Evolutionary conservation across 2,329 filamentous ascomycete species (phyloP), one percentile per base, ranked within the genome.

Genomic region (Cladosporium austrohemisphaericum): DNA sequence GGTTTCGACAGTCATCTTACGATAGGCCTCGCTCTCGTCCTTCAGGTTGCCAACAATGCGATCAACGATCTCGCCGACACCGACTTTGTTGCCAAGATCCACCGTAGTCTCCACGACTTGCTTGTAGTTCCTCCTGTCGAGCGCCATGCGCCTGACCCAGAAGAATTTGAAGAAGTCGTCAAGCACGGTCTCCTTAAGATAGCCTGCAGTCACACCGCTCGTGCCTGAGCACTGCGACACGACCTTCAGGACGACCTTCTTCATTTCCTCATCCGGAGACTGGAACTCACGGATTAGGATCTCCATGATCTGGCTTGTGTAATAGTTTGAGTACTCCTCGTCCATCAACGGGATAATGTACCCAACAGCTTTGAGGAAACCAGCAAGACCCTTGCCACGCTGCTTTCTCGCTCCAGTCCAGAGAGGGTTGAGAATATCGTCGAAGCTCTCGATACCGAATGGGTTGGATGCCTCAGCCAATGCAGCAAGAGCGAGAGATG

Each of bases 341-440:
- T 98, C 93, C 93, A 98, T 98, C 45, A 98, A 80, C 4, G 93
- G 93, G 55, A 98, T 97, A 64, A 98, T 95, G 68, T 93, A 97
- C 20, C 93, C 93, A 35, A 98, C 92, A 38, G 93, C 93, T 72
- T 98, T 98, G 54, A 98, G 76, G 70, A 96, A 98, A 11, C 90
- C 92, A 19, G 93, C 92, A 36, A 98, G 78, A 60, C 92, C 91
- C 68, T 98, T 98, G 55, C 93, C 93, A 64, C 93, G 84, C 71
- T 98, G 93, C 72, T 96, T 96, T 55, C 92, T 83, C 22, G 90
- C 92, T 52, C 93, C 93, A 5, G 89, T 96, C 93, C 93, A 98
- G 0, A 98, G 78, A 3, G 93, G 93, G 65, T 97, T 96, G 41
- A 98, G 78, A 54, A 98, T 97, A 52, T 95, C 90, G 62, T 98